Conservation (phyloP, 345 rosid species). For the Rhodamnia rubescens region DNA sequence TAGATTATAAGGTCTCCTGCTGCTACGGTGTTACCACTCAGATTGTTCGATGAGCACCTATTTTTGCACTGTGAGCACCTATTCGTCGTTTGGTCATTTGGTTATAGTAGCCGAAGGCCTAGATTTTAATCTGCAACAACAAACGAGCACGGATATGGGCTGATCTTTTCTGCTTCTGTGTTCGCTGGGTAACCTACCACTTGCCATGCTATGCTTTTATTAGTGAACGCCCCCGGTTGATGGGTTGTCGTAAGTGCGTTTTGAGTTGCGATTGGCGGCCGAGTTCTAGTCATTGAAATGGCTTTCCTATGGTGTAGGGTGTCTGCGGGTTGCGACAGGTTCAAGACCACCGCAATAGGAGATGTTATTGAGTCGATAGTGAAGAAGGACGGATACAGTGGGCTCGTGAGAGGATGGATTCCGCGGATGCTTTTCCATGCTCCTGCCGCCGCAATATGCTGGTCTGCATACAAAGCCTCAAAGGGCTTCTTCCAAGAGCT, state of each 20-base stretch:
- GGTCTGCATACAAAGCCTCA: conserved; percentile 83
- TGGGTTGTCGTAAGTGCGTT: not conserved
- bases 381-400: conserved; percentile 72
- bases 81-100: too few species aligned
- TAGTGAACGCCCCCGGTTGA: too few species aligned
- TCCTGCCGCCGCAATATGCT: conserved; percentile 97
- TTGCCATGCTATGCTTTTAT: too few species aligned
- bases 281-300: not conserved
- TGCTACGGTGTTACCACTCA: not conserved
- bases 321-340: conserved; percentile 95
- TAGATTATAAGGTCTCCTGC: not conserved
- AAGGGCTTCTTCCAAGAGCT: conserved; percentile 62
- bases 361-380: conserved; percentile 59
- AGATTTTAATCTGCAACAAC: too few species aligned
- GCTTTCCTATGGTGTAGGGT: conserved; percentile 36
- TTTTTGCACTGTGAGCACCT: too few species aligned
- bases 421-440: conserved; percentile 99
- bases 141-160: not conserved
- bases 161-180: not conserved
- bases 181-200: not conserved
- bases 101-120: too few species aligned
- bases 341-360: conserved; percentile 52
- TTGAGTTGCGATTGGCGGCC: not conserved
- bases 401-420: conserved; percentile 85
- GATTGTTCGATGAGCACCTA: not conserved